A percentile compares a stretch with the other conserved stretches of the same genome.
Evolutionary conservation across 768 basidiomycete species (phyloP).

Genomic region (Tulasnella sp.): DNA sequence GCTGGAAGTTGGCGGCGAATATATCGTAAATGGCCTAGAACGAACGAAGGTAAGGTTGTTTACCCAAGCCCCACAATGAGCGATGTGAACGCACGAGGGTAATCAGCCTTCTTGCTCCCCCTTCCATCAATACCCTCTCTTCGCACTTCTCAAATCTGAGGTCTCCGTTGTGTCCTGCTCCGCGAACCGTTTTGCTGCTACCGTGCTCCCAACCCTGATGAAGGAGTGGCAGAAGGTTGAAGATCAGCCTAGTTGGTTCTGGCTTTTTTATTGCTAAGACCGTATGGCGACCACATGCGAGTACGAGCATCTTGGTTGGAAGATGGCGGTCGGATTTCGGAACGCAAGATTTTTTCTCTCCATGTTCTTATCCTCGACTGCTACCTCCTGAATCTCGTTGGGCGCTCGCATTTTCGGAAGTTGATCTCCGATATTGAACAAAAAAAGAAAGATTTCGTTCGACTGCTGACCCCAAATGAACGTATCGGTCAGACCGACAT

Average conservation of each 20-base stretch:
- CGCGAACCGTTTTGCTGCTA: not conserved
- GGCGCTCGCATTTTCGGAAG: slow-evolving; percentile 1
- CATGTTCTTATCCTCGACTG: not conserved
- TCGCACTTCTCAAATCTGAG: slow-evolving; percentile 7
- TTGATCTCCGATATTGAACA: slow-evolving; percentile 20
- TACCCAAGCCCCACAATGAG: too few relatives aligned
- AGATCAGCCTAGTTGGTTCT: too few relatives aligned
- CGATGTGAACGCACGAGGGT: too few relatives aligned
- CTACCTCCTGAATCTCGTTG: not conserved
- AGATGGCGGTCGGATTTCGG: not conserved
- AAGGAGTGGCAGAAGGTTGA: too few relatives aligned
- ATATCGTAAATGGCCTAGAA: too few relatives aligned
- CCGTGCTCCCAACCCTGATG: not conserved
- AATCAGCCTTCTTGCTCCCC: too few relatives aligned
- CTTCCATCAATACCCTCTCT: too few relatives aligned
- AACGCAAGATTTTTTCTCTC: not conserved
- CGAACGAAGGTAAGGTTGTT: too few relatives aligned
- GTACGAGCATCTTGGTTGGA: too few relatives aligned
- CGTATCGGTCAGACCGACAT: not conserved
- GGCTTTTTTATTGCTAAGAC: too few relatives aligned
- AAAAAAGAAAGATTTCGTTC: slow-evolving; percentile 17
- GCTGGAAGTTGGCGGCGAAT: too few relatives aligned
- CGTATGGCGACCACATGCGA: too few relatives aligned
- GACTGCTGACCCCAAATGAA: slow-evolving; percentile 2
- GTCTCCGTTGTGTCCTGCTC: not conserved